Evolutionary conservation across 179 eudicot genomes (phyloP).

Genomic region (Camellia oleifera): DNA sequence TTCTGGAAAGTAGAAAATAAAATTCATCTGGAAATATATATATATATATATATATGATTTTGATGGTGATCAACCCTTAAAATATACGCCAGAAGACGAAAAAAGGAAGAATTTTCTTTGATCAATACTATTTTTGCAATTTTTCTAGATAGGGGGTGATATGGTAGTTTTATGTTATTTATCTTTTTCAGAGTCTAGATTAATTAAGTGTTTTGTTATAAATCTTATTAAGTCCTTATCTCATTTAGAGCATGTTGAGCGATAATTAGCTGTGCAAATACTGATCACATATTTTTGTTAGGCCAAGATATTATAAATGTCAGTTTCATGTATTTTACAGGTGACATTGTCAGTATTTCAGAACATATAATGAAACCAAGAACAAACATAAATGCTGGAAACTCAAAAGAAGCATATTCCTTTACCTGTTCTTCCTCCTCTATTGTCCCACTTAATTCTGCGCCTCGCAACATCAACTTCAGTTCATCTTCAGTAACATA

Average conservation of each 20-base stretch:
- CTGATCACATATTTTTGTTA: neutral
- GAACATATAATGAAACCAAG: neutral
- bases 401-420: neutral
- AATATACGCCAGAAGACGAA: too few species aligned
- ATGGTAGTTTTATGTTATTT: neutral
- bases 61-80: too few species aligned
- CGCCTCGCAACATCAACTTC: slow-evolving; percentile 94
- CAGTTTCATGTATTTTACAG: too few species aligned
- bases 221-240: neutral
- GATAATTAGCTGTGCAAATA: neutral
- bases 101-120: neutral
- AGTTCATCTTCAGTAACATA: slow-evolving; percentile 96
- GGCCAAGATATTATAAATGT: neutral
- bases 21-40: too few species aligned
- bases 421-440: slow-evolving; percentile 98
- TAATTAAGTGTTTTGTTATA: neutral
- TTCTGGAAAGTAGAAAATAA: too few species aligned
- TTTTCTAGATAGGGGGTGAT: neutral
- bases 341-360: too few species aligned
- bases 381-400: neutral
- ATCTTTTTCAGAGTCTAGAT: neutral
- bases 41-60: too few species aligned
- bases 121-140: neutral
- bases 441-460: slow-evolving; percentile 93
- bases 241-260: too few species aligned